A percentile compares a stretch with the other conserved stretches of the same genome.
Conservation (phyloP, 352 stramenopile species). For the Globisporangium rhizosaccharum region DNA sequence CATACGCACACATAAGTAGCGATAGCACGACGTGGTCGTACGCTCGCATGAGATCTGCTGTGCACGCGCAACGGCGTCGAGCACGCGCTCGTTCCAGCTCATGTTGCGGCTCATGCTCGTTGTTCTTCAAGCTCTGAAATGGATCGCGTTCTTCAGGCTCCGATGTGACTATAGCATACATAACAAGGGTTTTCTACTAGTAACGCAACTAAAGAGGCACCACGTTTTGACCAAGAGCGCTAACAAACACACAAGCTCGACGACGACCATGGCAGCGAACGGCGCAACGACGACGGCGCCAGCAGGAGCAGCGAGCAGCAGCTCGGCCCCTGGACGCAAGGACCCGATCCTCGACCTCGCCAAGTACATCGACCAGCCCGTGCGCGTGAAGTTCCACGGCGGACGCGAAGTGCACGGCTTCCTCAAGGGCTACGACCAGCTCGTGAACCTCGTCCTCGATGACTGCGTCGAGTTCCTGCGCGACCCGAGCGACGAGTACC, state of each 20-base stretch:
- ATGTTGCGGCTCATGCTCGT: constrained; percentile 37
- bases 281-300: constrained; percentile 18
- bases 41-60: constrained; percentile 36
- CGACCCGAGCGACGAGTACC: constrained; percentile 88
- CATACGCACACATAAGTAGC: neutral
- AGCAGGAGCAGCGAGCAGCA: constrained; percentile 17
- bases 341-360: constrained; percentile 93
- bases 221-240: neutral
- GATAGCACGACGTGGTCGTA: constrained; percentile 10
- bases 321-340: constrained; percentile 23
- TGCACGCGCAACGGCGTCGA: constrained; percentile 35
- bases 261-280: constrained; percentile 52
- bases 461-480: constrained; percentile 94
- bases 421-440: constrained; percentile 95
- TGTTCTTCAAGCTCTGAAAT: constrained; percentile 12
- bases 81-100: constrained; percentile 53
- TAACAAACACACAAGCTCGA: neutral
- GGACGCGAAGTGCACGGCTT: constrained; percentile 90
- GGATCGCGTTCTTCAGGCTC: constrained; percentile 2
- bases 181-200: neutral
- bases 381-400: constrained; percentile 94
- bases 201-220: neutral
- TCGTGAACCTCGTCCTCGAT: constrained; percentile 97
- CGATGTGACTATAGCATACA: too few species aligned
- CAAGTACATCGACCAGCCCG: constrained; percentile 93